phyloP scores from a whole-genome alignment of 2,329 filamentous ascomycete genomes.

The Fusarium brachygibbosum region DNA sequence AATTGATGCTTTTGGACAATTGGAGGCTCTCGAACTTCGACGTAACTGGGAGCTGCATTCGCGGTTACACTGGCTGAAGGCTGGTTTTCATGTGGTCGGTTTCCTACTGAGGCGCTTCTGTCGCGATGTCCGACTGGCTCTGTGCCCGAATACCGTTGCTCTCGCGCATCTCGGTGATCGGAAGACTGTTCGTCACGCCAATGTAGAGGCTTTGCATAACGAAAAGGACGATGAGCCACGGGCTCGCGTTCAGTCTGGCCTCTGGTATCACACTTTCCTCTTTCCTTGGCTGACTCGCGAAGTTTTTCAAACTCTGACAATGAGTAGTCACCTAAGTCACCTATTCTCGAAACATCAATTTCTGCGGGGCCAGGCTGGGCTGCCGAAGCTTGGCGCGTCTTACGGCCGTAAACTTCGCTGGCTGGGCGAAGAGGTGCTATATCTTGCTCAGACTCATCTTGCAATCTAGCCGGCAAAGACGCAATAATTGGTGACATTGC shows the following conservation, averaged over 20 bases:
- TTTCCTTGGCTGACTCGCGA: neutral
- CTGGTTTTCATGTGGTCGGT: constrained; percentile 22
- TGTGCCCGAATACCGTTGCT: constrained; percentile 27
- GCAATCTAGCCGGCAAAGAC: neutral
- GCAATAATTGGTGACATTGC: neutral
- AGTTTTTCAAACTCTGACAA: constrained; percentile 3
- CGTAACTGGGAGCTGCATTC: constrained; percentile 8
- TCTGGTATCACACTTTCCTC: neutral
- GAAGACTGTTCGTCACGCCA: constrained; percentile 16
- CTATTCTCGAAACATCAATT: constrained; percentile 1
- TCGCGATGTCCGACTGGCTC: constrained; percentile 18
- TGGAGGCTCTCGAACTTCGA: constrained; percentile 15
- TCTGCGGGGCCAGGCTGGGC: constrained; percentile 1
- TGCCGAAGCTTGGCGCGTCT: neutral
- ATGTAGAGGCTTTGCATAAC: constrained; percentile 8
- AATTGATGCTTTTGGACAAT: constrained; percentile 15
- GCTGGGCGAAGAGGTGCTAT: constrained; percentile 48
- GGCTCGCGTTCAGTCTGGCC: constrained; percentile 4
- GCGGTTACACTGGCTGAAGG: neutral
- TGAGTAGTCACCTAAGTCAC: constrained; percentile 5
- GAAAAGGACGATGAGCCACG: neutral
- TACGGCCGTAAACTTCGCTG: constrained; percentile 51
- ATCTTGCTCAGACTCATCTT: constrained; percentile 16
- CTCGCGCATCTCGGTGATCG: constrained; percentile 38
- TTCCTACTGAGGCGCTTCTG: constrained; percentile 39